These are phyloP conservation scores for Melampsora abietis-canadensis DNA, from an alignment of 1,284 basidiomycete species.

Conservation along the genomic window DNA sequence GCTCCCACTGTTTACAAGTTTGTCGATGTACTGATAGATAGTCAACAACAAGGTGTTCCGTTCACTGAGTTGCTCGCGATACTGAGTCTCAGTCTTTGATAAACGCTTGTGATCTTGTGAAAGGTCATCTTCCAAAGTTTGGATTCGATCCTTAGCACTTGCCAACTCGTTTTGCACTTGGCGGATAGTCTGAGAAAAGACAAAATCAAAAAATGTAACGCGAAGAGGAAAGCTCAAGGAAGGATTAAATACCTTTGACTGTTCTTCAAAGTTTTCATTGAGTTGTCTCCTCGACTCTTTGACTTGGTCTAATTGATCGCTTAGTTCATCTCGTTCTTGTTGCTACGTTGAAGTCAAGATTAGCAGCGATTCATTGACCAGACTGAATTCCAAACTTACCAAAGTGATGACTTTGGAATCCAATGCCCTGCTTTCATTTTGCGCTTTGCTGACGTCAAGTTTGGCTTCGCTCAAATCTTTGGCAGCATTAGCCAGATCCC, in stretches of 20 bases:
- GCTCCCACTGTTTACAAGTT: constrained; percentile 61
- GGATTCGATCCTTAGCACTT: constrained; percentile 64
- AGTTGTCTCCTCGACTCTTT: constrained; percentile 48
- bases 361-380: background rate
- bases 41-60: constrained; percentile 83
- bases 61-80: constrained; percentile 84
- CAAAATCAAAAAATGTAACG: constrained; percentile 23
- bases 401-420: constrained; percentile 61
- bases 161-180: constrained; percentile 57
- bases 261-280: constrained; percentile 51
- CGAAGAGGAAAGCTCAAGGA: constrained; percentile 53
- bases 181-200: constrained; percentile 46
- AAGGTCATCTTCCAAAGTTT: constrained; percentile 74
- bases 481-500: constrained; percentile 76
- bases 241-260: constrained; percentile 44
- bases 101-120: constrained; percentile 77
- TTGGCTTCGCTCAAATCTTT: constrained; percentile 72
- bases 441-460: constrained; percentile 68
- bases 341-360: constrained; percentile 12
- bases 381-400: constrained; percentile 50
- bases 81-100: constrained; percentile 70
- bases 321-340: constrained; percentile 49
- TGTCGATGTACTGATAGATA: constrained; percentile 92
- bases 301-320: constrained; percentile 50
- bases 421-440: constrained; percentile 59